Base-by-base conservation (phyloP, 2,329 filamentous ascomycete species). In the Lachnellula subtilissima region DNA sequence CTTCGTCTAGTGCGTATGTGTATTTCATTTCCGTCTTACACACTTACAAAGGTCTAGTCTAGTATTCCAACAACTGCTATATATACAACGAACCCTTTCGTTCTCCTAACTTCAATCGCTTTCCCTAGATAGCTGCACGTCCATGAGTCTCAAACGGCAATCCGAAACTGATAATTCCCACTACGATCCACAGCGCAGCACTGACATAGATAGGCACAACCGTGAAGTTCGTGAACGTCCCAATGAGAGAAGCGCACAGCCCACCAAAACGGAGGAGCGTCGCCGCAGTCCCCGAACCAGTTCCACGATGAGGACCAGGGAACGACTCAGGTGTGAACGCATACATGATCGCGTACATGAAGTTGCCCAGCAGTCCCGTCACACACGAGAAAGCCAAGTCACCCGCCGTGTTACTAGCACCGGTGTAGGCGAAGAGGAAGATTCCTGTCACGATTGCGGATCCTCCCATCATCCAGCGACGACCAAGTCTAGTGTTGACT, bases 261-360 rank as follows among this genome's bases (percentile, higher is more conserved):
- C 75, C 74, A 52, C 71, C 71, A 6, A 72, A 42, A 1, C 73
- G 70, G 12, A 73, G 66, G 8, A 74, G 60, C 1, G 72, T 73
- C 0, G 75, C 74, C 0, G 74, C 73, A 4, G 73, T 65, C 1
- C 79, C 78, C 1, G 76, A 78, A 5, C 78, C 82, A 0, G 80
- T 82, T 2, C 80, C 81, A 0, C 81, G 72, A 46, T 79, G 73
- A 0, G 80, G 77, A 2, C 76, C 78, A 0, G 80, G 80, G 67
- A 84, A 84, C 0, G 79, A 78, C 61, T 84, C 80, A 0, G 81
- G 81, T 0, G 81, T 84, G 68, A 74, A 78, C 0, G 74, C 75
- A 52, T 76, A 78, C 45, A 73, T 67, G 19, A 72, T 65, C 1
- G 68, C 70, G 52, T 72, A 72, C 39, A 23, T 50, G 28, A 53